phyloP scores from a whole-genome alignment of 306 rosid genomes.

The Dicorynia guianensis region DNA sequence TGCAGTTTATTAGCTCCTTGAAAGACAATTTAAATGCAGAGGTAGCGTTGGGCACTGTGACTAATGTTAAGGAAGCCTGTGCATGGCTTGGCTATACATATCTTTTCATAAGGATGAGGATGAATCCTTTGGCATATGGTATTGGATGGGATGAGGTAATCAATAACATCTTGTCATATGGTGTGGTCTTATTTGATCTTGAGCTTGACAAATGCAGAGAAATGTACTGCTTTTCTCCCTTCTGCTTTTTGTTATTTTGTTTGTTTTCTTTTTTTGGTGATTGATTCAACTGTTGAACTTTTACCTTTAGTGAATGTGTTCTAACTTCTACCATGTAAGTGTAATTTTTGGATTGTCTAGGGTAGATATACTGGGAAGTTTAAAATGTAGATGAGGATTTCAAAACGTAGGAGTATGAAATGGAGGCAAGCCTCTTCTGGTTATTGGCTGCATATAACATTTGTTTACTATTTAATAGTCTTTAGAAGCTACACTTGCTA shows the following conservation, averaged over 20 bases:
- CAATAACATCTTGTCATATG: background rate
- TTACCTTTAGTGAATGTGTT: conserved; percentile 30
- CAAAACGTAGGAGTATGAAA: conserved; percentile 4
- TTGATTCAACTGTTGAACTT: conserved; percentile 15
- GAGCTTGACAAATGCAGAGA: background rate
- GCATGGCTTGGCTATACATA: conserved; percentile 99
- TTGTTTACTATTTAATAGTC: background rate
- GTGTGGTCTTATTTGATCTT: background rate
- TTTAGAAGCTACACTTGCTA: background rate
- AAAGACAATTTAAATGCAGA: conserved; percentile 98
- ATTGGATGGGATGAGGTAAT: conserved; percentile 97
- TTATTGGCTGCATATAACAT: background rate
- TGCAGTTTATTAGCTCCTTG: conserved; percentile 94
- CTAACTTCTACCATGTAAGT: conserved; percentile 20
- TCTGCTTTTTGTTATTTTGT: background rate
- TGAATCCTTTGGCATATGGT: conserved; percentile 95
- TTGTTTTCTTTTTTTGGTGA: conserved; percentile 11
- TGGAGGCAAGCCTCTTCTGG: background rate
- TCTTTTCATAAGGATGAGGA: conserved; percentile 94
- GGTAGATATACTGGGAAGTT: background rate
- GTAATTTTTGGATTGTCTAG: conserved; percentile 27
- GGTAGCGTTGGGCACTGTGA: conserved; percentile 97
- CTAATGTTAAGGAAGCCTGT: conserved; percentile 98
- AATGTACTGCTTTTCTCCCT: background rate
- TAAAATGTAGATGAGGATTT: conserved; percentile 2